These are phyloP conservation scores for Cenococcum geophilum DNA, from an alignment of 495 filamentous ascomycete species.

Conservation along the genomic window DNA sequence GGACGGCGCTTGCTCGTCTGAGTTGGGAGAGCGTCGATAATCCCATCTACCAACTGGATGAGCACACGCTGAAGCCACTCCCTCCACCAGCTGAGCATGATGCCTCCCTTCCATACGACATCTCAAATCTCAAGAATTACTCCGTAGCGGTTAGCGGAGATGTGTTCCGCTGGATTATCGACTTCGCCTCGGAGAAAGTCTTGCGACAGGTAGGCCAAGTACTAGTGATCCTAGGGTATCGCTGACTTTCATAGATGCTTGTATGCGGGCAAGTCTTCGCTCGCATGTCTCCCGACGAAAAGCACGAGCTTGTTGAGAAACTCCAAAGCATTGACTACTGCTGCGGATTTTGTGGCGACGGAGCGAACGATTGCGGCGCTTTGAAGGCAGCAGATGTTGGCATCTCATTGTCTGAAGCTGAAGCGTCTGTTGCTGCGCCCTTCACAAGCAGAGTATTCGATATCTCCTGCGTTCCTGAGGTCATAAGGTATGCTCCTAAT, in stretches of 20 bases:
- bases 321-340: constrained; percentile 95
- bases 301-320: constrained; percentile 96
- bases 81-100: constrained; percentile 63
- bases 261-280: constrained; percentile 91
- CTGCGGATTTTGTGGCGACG: constrained; percentile 94
- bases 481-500: constrained; percentile 48
- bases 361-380: constrained; percentile 96
- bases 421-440: constrained; percentile 94
- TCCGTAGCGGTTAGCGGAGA: constrained; percentile 86
- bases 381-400: constrained; percentile 97
- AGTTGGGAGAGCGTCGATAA: constrained; percentile 93
- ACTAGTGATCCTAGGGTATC: no score
- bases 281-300: constrained; percentile 98
- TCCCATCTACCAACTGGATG: constrained; percentile 64
- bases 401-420: constrained; percentile 96
- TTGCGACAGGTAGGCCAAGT: constrained; percentile 42
- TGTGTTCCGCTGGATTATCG: constrained; percentile 92
- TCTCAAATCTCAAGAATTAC: constrained; percentile 71
- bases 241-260: constrained; percentile 53
- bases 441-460: constrained; percentile 96
- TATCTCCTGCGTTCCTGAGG: constrained; percentile 89
- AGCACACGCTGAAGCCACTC: constrained; percentile 71
- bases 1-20: constrained; percentile 62
- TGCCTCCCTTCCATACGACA: constrained; percentile 77
- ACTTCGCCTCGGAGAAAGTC: constrained; percentile 73